A percentile compares a stretch with the other conserved stretches of the same genome.
These are phyloP conservation scores for Sphaerulina vaccinii DNA, from an alignment of 2,329 filamentous ascomycete genomes.

Conservation along the genomic window DNA sequence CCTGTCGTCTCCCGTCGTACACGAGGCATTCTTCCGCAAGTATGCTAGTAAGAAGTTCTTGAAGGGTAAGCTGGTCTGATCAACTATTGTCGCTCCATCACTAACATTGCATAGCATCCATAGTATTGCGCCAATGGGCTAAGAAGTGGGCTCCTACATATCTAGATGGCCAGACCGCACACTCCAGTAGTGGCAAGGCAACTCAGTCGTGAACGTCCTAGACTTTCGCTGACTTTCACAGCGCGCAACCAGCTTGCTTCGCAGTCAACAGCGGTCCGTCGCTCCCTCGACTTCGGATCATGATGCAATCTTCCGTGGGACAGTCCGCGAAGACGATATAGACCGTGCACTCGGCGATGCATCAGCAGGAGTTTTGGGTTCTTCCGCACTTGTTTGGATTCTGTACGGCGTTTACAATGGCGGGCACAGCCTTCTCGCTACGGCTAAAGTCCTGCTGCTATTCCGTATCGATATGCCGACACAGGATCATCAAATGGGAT, in stretches of 20 bases:
- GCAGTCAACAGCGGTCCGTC: constrained; percentile 13
- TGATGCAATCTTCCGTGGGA: constrained; percentile 10
- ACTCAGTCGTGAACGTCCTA: constrained; percentile 31
- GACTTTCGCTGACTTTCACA: constrained; percentile 18
- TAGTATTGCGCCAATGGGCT: constrained; percentile 88
- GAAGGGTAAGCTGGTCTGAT: constrained; percentile 68
- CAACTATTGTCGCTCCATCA: constrained; percentile 22
- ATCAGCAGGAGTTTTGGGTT: constrained; percentile 20
- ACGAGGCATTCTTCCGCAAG: constrained; percentile 99
- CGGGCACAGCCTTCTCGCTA: constrained; percentile 15
- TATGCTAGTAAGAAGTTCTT: constrained; percentile 99
- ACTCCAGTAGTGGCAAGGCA: constrained; percentile 34
- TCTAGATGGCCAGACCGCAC: constrained; percentile 29
- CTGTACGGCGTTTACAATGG: constrained; percentile 22
- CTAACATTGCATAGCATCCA: constrained; percentile 64
- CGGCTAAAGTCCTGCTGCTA: constrained; percentile 11
- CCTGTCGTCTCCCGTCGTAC: constrained; percentile 80
- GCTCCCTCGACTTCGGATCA: constrained; percentile 16
- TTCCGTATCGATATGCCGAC: constrained; percentile 14
- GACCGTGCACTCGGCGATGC: constrained; percentile 15
- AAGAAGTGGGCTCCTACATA: constrained; percentile 53
- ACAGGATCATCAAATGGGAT: constrained; percentile 7
- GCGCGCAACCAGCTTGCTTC: constrained; percentile 10
- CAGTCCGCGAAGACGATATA: constrained; percentile 8
- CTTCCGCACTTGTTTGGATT: constrained; percentile 14